These are phyloP conservation scores for Amphirosellinia nigrospora DNA, from an alignment of 495 filamentous ascomycete species.

Conservation along the genomic window DNA sequence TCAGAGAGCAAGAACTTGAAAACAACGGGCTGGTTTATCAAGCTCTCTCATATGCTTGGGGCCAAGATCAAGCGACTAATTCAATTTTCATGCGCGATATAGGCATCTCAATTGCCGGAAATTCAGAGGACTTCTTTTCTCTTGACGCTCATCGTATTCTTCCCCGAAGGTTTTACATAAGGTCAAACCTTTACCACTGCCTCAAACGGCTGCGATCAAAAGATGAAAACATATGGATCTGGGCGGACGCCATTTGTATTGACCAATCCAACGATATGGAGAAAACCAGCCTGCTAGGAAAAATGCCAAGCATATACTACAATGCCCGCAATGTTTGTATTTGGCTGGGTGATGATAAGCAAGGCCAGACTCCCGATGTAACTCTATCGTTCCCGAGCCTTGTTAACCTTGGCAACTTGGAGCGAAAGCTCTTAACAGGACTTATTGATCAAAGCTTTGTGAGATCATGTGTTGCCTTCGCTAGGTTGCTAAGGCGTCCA, in stretches of 20 bases:
- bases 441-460: neutral
- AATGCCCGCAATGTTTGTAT: neutral
- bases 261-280: neutral
- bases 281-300: neutral
- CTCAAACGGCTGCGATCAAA: neutral
- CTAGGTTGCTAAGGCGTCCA: neutral
- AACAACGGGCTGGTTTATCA: too few relatives aligned
- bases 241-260: neutral
- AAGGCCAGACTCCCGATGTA: too few relatives aligned
- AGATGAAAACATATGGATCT: neutral
- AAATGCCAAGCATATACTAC: neutral
- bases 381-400: too few relatives aligned
- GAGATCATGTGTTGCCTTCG: neutral
- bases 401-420: neutral
- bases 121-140: neutral
- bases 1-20: too few relatives aligned
- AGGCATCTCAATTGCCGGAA: neutral
- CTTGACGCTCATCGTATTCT: neutral
- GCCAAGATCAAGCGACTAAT: neutral
- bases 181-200: neutral
- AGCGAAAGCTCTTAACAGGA: too few relatives aligned
- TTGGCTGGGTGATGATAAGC: constrained; percentile 4
- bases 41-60: neutral
- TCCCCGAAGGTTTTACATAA: neutral
- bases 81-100: neutral